A percentile compares a stretch with the other conserved stretches of the same genome.
These are phyloP conservation scores for Pythium phragmitis DNA, from an alignment of 352 stramenopile genomes.

Conservation along the genomic window DNA sequence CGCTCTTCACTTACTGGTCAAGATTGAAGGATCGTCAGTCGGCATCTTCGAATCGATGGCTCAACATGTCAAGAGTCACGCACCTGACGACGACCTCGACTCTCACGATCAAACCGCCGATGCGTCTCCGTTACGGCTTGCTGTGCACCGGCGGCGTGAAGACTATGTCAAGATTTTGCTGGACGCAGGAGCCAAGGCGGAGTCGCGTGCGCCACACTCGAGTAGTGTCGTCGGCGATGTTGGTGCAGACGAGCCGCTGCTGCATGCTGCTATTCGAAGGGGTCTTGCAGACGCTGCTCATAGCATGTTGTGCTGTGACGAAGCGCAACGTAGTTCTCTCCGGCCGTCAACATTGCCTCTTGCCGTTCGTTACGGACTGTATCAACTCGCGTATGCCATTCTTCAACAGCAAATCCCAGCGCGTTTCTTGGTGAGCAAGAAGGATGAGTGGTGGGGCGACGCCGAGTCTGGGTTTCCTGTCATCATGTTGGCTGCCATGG, in stretches of 20 bases:
- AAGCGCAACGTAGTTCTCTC: neutral
- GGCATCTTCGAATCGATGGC: conserved; percentile 43
- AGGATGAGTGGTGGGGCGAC: conserved; percentile 40
- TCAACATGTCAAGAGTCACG: neutral
- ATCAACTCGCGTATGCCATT: conserved; percentile 37
- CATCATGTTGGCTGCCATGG: conserved; percentile 47
- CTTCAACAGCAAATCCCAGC: neutral
- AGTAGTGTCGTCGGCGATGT: neutral
- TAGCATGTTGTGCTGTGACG: neutral
- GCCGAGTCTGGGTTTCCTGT: conserved; percentile 44
- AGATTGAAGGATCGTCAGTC: conserved; percentile 44
- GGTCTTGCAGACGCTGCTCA: conserved; percentile 4
- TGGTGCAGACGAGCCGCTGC: neutral
- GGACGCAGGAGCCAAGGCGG: conserved; percentile 9
- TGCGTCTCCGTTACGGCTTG: conserved; percentile 61
- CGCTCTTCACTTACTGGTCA: conserved; percentile 63
- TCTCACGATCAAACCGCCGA: conserved; percentile 38
- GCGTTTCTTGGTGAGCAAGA: neutral
- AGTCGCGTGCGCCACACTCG: neutral
- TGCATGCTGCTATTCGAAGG: conserved; percentile 9
- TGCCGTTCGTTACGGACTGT: conserved; percentile 63
- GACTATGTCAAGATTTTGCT: conserved; percentile 48
- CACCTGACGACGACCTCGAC: conserved; percentile 2
- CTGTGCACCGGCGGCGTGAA: conserved; percentile 51
- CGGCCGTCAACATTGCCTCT: conserved; percentile 30